Percentiles rank a stretch among this genome's conserved stretches.
phyloP scores from a whole-genome alignment of 2,329 filamentous ascomycete species.

The Albifimbria verrucaria region DNA sequence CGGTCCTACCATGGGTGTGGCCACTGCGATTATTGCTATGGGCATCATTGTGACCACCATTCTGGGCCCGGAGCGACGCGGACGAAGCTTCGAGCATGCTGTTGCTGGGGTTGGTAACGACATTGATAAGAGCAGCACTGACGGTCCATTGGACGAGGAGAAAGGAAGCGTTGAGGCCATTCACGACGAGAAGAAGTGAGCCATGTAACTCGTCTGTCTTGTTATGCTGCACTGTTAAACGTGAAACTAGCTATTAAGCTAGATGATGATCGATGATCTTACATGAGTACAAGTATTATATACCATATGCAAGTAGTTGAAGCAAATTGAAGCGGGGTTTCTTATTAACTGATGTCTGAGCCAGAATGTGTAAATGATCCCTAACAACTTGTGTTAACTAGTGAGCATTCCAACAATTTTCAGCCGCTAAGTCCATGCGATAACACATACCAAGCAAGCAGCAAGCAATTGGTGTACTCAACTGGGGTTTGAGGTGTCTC shows the following conservation, averaged over 20 bases:
- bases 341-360: neutral
- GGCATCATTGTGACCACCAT: constrained; percentile 67
- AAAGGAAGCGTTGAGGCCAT: constrained; percentile 17
- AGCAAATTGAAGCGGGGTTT: too few species aligned
- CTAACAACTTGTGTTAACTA: too few species aligned
- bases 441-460: too few species aligned
- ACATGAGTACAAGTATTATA: neutral
- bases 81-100: constrained; percentile 64
- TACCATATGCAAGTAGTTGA: too few species aligned
- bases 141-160: constrained; percentile 25
- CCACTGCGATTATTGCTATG: constrained; percentile 70
- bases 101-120: constrained; percentile 32
- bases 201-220: neutral
- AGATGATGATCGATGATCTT: neutral
- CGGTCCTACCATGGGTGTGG: constrained; percentile 71
- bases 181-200: constrained; percentile 5
- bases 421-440: too few species aligned
- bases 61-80: constrained; percentile 71
- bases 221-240: neutral
- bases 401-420: too few species aligned
- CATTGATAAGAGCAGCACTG: constrained; percentile 21
- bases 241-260: neutral
- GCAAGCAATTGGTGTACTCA: too few species aligned
- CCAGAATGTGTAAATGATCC: neutral
- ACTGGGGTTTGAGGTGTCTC: too few species aligned